phyloP scores from a whole-genome alignment of 352 stramenopile genomes.

The Peronosclerospora sorghi region DNA sequence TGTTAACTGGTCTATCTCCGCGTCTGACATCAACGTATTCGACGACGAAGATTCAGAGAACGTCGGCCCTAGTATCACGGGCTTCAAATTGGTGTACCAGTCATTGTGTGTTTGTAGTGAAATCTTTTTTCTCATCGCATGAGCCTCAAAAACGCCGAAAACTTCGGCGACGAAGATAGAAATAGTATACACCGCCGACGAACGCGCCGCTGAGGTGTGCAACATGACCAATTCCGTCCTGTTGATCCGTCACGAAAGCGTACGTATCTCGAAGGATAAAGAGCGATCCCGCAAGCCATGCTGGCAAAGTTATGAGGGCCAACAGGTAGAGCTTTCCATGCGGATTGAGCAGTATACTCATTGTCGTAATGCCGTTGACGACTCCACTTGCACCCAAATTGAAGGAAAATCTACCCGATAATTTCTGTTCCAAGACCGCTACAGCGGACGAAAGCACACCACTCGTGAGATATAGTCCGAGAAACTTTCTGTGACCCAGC shows the following conservation, averaged over 20 bases:
- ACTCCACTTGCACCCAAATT: constrained; percentile 68
- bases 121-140: background rate
- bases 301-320: constrained; percentile 58
- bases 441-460: constrained; percentile 52
- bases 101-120: too few species aligned
- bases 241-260: constrained; percentile 32
- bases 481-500: constrained; percentile 50
- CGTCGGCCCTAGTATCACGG: too few species aligned
- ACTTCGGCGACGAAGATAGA: constrained; percentile 30
- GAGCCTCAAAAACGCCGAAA: constrained; percentile 18
- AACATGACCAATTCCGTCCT: constrained; percentile 61
- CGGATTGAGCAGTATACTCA: constrained; percentile 61
- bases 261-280: constrained; percentile 75
- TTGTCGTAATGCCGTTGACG: constrained; percentile 67
- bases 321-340: constrained; percentile 69
- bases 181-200: constrained; percentile 53
- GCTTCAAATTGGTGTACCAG: too few species aligned
- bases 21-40: too few species aligned
- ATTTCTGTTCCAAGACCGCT: constrained; percentile 49
- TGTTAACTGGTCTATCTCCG: too few species aligned
- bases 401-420: constrained; percentile 25
- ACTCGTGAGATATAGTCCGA: constrained; percentile 62
- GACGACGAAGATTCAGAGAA: too few species aligned
- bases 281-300: constrained; percentile 52
- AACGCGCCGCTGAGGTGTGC: constrained; percentile 59